Percentiles rank a stretch among this genome's conserved stretches.
Conservation (phyloP, 1,284 basidiomycete genomes). For the Microbotryomycetes sp. region DNA sequence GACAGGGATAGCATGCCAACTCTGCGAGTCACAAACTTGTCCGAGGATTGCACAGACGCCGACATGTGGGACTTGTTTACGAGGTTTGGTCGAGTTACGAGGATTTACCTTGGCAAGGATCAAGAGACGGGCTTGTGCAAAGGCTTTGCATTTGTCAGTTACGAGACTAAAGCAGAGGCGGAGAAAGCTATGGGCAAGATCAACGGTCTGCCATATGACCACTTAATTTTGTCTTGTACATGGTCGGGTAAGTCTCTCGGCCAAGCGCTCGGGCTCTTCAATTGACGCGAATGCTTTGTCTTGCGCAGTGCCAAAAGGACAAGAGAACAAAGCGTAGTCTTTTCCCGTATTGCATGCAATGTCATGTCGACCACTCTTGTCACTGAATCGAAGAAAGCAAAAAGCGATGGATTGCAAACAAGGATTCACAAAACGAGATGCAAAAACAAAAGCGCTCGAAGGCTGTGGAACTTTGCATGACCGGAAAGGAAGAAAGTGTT, state of each 20-base stretch:
- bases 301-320: not conserved
- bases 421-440: too few relatives aligned
- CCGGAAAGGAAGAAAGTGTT: too few relatives aligned
- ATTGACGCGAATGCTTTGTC: not conserved
- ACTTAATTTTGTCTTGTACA: constrained; percentile 28
- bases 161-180: constrained; percentile 71
- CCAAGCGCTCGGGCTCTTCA: not conserved
- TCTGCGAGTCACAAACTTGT: constrained; percentile 93
- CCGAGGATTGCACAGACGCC: constrained; percentile 88
- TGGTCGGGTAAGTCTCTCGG: constrained; percentile 10
- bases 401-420: too few relatives aligned
- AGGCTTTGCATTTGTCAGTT: constrained; percentile 87
- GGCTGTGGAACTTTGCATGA: too few relatives aligned
- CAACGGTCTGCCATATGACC: constrained; percentile 57
- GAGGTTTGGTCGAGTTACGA: constrained; percentile 50
- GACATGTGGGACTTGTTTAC: constrained; percentile 86
- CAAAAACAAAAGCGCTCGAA: too few relatives aligned
- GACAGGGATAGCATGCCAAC: constrained; percentile 88
- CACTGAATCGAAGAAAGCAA: too few relatives aligned
- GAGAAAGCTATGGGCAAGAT: constrained; percentile 88
- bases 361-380: too few relatives aligned
- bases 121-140: constrained; percentile 91
- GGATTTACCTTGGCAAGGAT: constrained; percentile 92
- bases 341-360: too few relatives aligned
- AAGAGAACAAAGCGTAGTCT: too few relatives aligned